These are phyloP conservation scores for Priceomyces haplophilus DNA, from an alignment of 805 yeast genomes.

Conservation along the genomic window DNA sequence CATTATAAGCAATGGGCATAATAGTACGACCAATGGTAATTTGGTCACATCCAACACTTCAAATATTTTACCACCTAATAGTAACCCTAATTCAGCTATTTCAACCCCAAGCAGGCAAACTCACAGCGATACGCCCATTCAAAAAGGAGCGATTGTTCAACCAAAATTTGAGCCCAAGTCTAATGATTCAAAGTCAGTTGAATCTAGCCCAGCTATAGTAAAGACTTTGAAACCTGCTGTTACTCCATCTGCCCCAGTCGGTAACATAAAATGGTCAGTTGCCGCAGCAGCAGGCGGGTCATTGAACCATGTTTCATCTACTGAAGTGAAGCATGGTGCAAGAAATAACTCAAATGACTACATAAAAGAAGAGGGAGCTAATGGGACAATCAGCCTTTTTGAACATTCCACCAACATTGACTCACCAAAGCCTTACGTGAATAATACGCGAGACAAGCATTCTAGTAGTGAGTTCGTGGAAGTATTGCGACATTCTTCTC, in stretches of 20 bases:
- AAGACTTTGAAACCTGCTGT: conserved; percentile 53
- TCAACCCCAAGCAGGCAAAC: conserved; percentile 1
- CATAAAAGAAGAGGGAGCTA: not conserved
- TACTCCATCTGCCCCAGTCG: conserved; percentile 51
- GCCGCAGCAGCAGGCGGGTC: conserved; percentile 39
- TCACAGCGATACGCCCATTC: not conserved
- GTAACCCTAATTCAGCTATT: not conserved
- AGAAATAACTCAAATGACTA: not conserved
- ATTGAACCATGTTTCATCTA: conserved; percentile 3
- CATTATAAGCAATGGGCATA: not conserved
- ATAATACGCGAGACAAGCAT: not conserved
- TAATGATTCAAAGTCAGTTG: too few species aligned
- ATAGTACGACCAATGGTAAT: not conserved
- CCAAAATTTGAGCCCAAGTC: conserved; percentile 8
- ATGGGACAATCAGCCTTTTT: not conserved
- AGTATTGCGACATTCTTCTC: conserved; percentile 28
- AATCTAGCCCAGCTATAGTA: conserved; percentile 38
- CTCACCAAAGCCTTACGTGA: not conserved
- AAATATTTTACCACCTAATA: not conserved
- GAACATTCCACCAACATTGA: not conserved
- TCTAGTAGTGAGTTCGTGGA: conserved; percentile 16
- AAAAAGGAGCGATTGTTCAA: not conserved
- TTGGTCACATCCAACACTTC: not conserved
- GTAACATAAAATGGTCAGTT: conserved; percentile 55
- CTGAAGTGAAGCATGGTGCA: not conserved